Evolutionary conservation across 345 rosid species (phyloP).

Genomic region (Bruguiera sexangula): DNA sequence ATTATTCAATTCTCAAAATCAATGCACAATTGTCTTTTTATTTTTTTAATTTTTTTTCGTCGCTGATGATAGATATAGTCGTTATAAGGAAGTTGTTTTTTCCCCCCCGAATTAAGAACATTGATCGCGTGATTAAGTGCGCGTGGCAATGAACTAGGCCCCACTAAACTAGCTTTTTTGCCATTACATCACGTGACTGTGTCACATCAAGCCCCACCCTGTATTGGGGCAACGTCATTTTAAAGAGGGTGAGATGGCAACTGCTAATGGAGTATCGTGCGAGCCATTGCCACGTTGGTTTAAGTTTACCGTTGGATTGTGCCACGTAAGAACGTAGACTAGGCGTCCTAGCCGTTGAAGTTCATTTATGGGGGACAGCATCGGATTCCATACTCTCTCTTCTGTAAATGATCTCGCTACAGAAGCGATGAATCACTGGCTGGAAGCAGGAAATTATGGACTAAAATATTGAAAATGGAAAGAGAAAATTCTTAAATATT

Average conservation of each 20-base stretch:
- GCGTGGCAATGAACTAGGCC: too few species aligned
- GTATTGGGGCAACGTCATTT: not conserved
- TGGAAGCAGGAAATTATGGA: not conserved
- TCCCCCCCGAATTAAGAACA: too few species aligned
- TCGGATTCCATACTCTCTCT: not conserved
- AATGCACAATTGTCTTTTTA: too few species aligned
- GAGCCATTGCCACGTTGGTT: not conserved
- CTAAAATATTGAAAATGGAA: not conserved
- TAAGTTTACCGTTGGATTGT: not conserved
- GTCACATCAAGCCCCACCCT: not conserved
- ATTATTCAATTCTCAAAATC: too few species aligned
- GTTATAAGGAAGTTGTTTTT: too few species aligned
- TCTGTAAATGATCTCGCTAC: not conserved
- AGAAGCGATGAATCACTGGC: not conserved
- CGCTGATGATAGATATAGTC: too few species aligned
- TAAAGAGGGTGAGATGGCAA: not conserved
- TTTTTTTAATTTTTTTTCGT: too few species aligned
- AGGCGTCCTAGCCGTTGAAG: not conserved
- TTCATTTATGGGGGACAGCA: not conserved
- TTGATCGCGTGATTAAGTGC: too few species aligned
- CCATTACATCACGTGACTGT: not conserved
- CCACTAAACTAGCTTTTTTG: too few species aligned
- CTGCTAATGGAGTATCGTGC: not conserved
- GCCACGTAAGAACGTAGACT: too few species aligned
- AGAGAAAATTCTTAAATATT: too few species aligned